Base-by-base conservation (phyloP, 768 basidiomycete species). In the Lentinus brumalis region DNA sequence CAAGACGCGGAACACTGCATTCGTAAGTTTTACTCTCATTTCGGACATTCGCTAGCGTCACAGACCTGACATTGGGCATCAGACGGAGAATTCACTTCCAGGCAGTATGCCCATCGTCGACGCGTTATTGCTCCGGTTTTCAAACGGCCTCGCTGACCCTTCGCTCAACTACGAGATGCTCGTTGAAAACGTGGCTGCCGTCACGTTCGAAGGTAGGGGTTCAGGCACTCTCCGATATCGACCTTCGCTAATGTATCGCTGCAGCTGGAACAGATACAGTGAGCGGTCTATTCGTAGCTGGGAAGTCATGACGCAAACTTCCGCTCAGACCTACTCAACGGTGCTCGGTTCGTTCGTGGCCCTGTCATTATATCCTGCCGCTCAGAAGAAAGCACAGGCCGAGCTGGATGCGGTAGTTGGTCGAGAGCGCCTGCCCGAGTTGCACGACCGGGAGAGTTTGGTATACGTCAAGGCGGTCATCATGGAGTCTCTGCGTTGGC, bases 401-500 rank as follows among this genome's bases (percentile, higher is more conserved):
- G 72, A 73, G 54, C 42, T 73, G 14, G 72, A 71, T 39, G 15
- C 46, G 7, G 67, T 68, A 26, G 44, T 71, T n/a, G 72, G 72
- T 5, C 3, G 16, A 12, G 55, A 62, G 18, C 55, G 71, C 4
- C 60, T 71, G 16, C 72, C 72, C 9, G 55, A 14, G 2, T 51
- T 70, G 32, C 21, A 41, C 2, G 70, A 70, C 26, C 41, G 57
- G n/a, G 54, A 42, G 3, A 8, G 40, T 26, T 59, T 72, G 10
- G 69, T 71, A 15, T 74, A 73, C 45, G 54, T 72, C 35, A 53
- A 66, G 12, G 70, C 67, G 30, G 26, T 75, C 12, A 52, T 71
- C 35, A 67, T 70, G 50, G 74, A 75, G 53, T 60, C 62, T 18
- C 59, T 73, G 11, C 59, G 74, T 21, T 75, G 71, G 71, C 49